Conservation (phyloP, 306 rosid species). For the Trifolium subterraneum region DNA sequence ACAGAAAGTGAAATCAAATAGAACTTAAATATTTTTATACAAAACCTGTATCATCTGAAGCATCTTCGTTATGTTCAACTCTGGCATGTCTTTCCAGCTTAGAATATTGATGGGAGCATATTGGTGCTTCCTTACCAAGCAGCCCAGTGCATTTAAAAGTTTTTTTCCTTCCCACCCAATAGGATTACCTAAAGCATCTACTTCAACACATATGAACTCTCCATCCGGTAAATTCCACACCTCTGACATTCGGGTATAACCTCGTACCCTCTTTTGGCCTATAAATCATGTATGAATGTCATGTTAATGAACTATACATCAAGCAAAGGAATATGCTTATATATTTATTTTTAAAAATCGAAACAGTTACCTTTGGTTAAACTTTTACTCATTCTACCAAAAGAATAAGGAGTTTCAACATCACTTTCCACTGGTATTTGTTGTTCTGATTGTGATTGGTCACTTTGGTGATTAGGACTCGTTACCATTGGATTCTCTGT, state of each 20-base stretch:
- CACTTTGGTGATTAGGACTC: slow-evolving; percentile 9
- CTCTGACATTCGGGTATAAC: slow-evolving; percentile 22
- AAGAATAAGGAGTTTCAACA: slow-evolving; percentile 10
- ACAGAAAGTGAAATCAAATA: not conserved
- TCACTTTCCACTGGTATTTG: slow-evolving; percentile 8
- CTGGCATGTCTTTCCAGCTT: slow-evolving; percentile 30
- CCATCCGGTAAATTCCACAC: slow-evolving; percentile 23
- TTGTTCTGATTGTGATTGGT: slow-evolving; percentile 8
- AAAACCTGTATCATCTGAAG: slow-evolving; percentile 19
- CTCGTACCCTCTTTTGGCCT: slow-evolving; percentile 20
- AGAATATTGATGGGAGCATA: slow-evolving; percentile 28
- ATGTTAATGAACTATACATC: not conserved
- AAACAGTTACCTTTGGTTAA: not conserved
- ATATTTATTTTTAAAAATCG: not conserved
- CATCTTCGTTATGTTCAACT: slow-evolving; percentile 13
- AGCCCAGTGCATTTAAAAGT: slow-evolving; percentile 13
- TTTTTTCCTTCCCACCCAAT: slow-evolving; percentile 27
- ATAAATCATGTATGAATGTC: slow-evolving; percentile 8
- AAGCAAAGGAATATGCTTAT: not conserved
- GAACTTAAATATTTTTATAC: not conserved
- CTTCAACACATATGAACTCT: slow-evolving; percentile 27
- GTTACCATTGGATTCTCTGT: not conserved
- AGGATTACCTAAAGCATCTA: slow-evolving; percentile 31
- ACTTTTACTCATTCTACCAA: not conserved
- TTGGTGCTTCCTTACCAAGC: slow-evolving; percentile 32